A percentile compares a stretch with the other conserved stretches of the same genome.
Evolutionary conservation across 2,329 filamentous ascomycete genomes (phyloP).

Genomic region (Epichloe coenophiala): DNA sequence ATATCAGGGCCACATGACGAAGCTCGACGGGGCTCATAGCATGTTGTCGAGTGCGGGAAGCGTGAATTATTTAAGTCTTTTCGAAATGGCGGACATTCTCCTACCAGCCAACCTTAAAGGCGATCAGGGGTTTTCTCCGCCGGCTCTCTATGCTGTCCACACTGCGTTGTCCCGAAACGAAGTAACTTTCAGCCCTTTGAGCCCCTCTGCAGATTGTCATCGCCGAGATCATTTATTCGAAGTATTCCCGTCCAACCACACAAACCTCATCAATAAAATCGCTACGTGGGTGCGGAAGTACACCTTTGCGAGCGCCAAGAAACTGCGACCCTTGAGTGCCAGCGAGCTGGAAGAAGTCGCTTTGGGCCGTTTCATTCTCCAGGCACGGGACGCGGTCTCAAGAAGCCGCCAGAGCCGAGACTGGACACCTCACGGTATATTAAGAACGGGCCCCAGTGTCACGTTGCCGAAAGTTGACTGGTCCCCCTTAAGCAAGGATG

Average conservation of each 20-base stretch:
- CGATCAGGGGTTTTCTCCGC: constrained; percentile 23
- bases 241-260: constrained; percentile 27
- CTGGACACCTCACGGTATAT: constrained; percentile 37
- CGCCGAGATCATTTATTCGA: constrained; percentile 46
- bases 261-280: constrained; percentile 18
- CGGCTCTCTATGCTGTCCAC: constrained; percentile 56
- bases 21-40: constrained; percentile 31
- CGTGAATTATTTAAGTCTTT: constrained; percentile 33
- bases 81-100: constrained; percentile 34
- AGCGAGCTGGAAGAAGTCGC: constrained; percentile 9
- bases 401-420: constrained; percentile 33
- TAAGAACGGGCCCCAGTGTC: constrained; percentile 16
- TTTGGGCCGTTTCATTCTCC: constrained; percentile 32
- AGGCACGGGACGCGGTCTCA: constrained; percentile 37
- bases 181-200: constrained; percentile 41
- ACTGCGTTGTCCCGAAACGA: constrained; percentile 47
- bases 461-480: constrained; percentile 14
- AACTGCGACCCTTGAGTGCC: constrained; percentile 6
- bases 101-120: constrained; percentile 23
- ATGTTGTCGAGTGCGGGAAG: constrained; percentile 24
- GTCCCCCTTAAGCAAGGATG: constrained; percentile 24
- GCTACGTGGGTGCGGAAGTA: constrained; percentile 20
- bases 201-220: constrained; percentile 31
- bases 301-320: constrained; percentile 11
- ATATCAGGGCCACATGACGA: constrained; percentile 33